A percentile compares a stretch with the other conserved stretches of the same genome.
These are phyloP conservation scores for Pythium phragmiticola DNA, from an alignment of 352 stramenopile genomes.

Conservation along the genomic window DNA sequence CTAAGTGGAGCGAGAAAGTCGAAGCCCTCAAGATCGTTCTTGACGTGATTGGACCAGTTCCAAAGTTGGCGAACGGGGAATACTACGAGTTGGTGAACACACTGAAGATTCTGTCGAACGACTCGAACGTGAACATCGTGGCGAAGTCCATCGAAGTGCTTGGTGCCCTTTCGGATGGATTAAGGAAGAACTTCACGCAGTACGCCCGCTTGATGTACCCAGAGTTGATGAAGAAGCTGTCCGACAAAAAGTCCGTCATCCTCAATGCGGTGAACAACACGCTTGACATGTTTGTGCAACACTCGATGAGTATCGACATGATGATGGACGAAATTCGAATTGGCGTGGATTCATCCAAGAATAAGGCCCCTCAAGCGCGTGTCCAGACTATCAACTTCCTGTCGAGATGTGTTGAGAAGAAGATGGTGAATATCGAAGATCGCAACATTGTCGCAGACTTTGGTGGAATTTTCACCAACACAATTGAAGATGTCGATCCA, in stretches of 20 bases:
- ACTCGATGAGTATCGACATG: constrained; percentile 83
- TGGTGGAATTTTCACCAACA: constrained; percentile 53
- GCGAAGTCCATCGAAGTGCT: constrained; percentile 85
- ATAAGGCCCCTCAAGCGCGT: constrained; percentile 77
- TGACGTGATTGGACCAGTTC: constrained; percentile 74
- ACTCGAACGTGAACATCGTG: constrained; percentile 88
- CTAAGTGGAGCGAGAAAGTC: constrained; percentile 89
- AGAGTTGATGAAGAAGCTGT: constrained; percentile 80
- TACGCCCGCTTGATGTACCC: constrained; percentile 76
- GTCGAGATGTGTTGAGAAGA: constrained; percentile 66
- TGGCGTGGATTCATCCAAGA: constrained; percentile 68
- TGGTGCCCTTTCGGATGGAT: constrained; percentile 68
- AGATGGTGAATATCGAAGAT: constrained; percentile 59
- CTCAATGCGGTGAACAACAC: constrained; percentile 82
- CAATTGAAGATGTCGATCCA: constrained; percentile 77
- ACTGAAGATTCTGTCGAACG: constrained; percentile 74
- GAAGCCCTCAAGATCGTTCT: constrained; percentile 85
- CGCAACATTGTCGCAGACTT: constrained; percentile 65
- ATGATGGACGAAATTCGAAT: constrained; percentile 87
- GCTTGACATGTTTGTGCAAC: constrained; percentile 76
- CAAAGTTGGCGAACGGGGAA: constrained; percentile 84
- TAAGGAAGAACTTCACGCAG: constrained; percentile 80
- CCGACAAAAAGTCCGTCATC: constrained; percentile 86
- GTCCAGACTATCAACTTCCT: constrained; percentile 78
- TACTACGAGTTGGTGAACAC: constrained; percentile 87